Percentiles rank a stretch among this genome's conserved stretches.
Evolutionary conservation across 78 protist species (phyloP).

Genomic region (Dictyostelium purpureum): DNA sequence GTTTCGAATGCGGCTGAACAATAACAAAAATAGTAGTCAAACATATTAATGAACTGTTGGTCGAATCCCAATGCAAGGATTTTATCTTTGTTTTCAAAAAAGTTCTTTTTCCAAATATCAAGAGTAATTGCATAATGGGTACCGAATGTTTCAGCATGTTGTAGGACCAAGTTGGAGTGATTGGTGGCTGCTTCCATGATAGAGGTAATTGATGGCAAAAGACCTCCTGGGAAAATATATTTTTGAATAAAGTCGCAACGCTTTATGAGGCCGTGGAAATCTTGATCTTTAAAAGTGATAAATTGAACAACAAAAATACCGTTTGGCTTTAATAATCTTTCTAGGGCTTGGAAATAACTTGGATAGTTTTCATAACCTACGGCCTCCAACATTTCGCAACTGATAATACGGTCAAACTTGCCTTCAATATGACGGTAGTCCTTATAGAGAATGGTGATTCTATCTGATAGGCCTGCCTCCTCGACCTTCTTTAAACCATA

Average conservation of each 20-base stretch:
- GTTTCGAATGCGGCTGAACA: conserved; percentile 77
- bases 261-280: conserved; percentile 23
- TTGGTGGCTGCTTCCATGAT: conserved; percentile 13
- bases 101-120: conserved; percentile 48
- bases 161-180: conserved; percentile 30
- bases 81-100: neutral
- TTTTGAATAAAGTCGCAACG: conserved; percentile 74
- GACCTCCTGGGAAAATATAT: conserved; percentile 79
- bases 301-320: conserved; percentile 61
- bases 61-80: conserved; percentile 2
- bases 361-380: conserved; percentile 67
- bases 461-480: conserved; percentile 21
- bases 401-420: conserved; percentile 48
- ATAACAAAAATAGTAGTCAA: conserved; percentile 67
- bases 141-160: conserved; percentile 44
- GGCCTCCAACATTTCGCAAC: conserved; percentile 79
- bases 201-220: conserved; percentile 55
- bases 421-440: conserved; percentile 41
- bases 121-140: conserved; percentile 80
- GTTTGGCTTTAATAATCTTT: conserved; percentile 55
- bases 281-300: conserved; percentile 50
- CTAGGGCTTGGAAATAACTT: conserved; percentile 20
- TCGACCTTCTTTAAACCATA: conserved; percentile 8
- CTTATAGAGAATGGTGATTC: neutral
- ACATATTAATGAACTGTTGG: conserved; percentile 46